Evolutionary conservation across 2,329 filamentous ascomycete species (phyloP), one percentile per base, ranked within the genome.

Genomic region (Magnaporthales sp.): DNA sequence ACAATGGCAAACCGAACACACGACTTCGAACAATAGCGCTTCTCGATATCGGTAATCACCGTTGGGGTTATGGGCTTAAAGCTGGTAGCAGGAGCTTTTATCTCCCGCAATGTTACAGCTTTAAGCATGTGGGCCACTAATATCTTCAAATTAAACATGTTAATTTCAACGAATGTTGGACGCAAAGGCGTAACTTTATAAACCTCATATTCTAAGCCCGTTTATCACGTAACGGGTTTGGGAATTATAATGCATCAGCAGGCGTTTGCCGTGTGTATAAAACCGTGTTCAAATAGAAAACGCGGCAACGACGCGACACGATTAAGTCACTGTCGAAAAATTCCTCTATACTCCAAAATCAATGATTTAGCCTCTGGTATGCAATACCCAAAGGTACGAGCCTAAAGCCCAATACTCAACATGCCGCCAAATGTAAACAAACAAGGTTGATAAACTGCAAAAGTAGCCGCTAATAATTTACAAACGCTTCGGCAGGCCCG

Each of bases 1-100:
- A 64, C 61, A 31, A 63, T 63, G 8, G 15, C 61, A 30, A 63
- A 29, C 24, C 61, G 15, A 24, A 29, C 61, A 30, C 71, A 77
- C 0, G 66, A 67, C 2, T 74, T 68, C 0, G 29, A 64, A 1
- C 73, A 51, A 0, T 67, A 68, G 63, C 73, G 69, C 7, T 54
- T 65, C 8, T 68, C 67, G 2, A 76, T 70, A 19, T 76, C 71
- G 0, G 69, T 67, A 0, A 76, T 67, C 0, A 77, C 69, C 0
- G 38, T 71, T 0, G 72, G 70, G 0, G 73, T 71, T 72, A 76
- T 75, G 29, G 74, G 70, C 68, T 68, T 0, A 71, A 71, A 1
- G 65, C 38, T 1, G 68, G n/a, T 0, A 76, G 10, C 2, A 75
- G 15, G 0, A 72, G 31, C 9, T 60, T 70, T 58, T 76, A 76